Evolutionary conservation across 2,329 filamentous ascomycete species (phyloP).

Genomic region (Aspergillus sp.): DNA sequence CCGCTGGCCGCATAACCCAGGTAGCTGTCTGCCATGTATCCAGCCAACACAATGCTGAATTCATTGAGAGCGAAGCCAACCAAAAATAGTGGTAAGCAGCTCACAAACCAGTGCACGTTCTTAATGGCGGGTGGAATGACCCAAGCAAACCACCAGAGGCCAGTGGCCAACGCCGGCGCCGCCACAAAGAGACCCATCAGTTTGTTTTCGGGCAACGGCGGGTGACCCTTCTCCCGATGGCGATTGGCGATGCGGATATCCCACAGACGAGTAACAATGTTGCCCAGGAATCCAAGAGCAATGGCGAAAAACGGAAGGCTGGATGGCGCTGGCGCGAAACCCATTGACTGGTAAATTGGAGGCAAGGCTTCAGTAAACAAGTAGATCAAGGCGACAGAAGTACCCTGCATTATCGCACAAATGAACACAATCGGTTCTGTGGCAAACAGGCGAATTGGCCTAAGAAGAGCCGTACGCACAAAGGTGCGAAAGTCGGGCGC

Average conservation of each 20-base stretch:
- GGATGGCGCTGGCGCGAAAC: constrained; percentile 25
- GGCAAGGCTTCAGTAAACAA: constrained; percentile 39
- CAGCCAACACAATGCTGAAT: constrained; percentile 34
- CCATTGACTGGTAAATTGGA: constrained; percentile 32
- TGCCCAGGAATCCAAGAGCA: constrained; percentile 31
- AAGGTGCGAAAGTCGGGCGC: constrained; percentile 33
- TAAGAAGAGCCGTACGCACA: constrained; percentile 32
- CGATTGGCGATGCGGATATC: constrained; percentile 31
- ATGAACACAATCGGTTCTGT: constrained; percentile 44
- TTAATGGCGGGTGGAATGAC: constrained; percentile 37
- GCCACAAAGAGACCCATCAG: constrained; percentile 42
- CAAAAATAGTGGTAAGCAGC: constrained; percentile 32
- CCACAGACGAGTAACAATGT: constrained; percentile 36
- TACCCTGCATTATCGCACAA: constrained; percentile 38
- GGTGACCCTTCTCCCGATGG: constrained; percentile 12
- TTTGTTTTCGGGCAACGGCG: constrained; percentile 40
- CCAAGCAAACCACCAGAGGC: constrained; percentile 43
- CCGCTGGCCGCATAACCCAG: constrained; percentile 38
- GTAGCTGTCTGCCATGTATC: constrained; percentile 41
- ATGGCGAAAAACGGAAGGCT: constrained; percentile 37
- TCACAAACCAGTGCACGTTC: constrained; percentile 32
- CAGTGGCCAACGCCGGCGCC: constrained; percentile 37
- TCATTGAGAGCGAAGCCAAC: constrained; percentile 45
- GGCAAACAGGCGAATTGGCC: constrained; percentile 39
- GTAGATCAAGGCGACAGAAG: constrained; percentile 44